These are phyloP conservation scores for Beauveria pseudobassiana DNA, from an alignment of 2,329 filamentous ascomycete species.

Conservation along the genomic window DNA sequence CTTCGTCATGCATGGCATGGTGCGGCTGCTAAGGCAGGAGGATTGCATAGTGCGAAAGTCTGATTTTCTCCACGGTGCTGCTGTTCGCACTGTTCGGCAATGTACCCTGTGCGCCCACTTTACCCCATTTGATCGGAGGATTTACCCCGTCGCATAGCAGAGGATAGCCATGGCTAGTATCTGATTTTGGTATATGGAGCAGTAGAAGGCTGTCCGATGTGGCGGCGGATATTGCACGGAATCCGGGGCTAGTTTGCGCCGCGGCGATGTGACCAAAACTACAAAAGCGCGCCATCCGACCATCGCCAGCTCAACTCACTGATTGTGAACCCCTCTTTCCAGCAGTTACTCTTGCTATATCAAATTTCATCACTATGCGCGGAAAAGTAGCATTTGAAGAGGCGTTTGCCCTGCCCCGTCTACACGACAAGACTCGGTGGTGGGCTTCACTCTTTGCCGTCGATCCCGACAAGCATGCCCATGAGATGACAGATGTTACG, in stretches of 20 bases:
- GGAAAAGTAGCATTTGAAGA: constrained; percentile 58
- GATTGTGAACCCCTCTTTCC: too few species aligned
- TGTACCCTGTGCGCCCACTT: constrained; percentile 4
- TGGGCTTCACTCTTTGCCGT: constrained; percentile 53
- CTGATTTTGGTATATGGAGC: not conserved
- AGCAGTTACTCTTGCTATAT: not conserved
- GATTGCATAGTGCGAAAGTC: constrained; percentile 3
- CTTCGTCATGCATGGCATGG: not conserved
- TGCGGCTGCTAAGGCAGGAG: not conserved
- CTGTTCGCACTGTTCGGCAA: constrained; percentile 9
- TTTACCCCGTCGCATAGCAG: not conserved
- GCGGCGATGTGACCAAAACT: not conserved
- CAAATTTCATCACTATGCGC: constrained; percentile 32
- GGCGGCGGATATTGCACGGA: constrained; percentile 2
- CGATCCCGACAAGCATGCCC: constrained; percentile 50
- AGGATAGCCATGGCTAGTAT: not conserved
- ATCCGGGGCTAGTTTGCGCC: not conserved
- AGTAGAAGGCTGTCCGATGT: not conserved
- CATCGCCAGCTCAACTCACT: not conserved
- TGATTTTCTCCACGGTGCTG: not conserved
- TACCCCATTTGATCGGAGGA: not conserved
- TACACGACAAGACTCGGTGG: constrained; percentile 51
- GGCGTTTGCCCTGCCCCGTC: constrained; percentile 51
- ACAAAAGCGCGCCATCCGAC: constrained; percentile 5
- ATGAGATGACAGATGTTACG: constrained; percentile 41